Evolutionary conservation across 2,329 filamentous ascomycete species (phyloP), one percentile per base, ranked within the genome.

Genomic region (Diaporthe ampelina): DNA sequence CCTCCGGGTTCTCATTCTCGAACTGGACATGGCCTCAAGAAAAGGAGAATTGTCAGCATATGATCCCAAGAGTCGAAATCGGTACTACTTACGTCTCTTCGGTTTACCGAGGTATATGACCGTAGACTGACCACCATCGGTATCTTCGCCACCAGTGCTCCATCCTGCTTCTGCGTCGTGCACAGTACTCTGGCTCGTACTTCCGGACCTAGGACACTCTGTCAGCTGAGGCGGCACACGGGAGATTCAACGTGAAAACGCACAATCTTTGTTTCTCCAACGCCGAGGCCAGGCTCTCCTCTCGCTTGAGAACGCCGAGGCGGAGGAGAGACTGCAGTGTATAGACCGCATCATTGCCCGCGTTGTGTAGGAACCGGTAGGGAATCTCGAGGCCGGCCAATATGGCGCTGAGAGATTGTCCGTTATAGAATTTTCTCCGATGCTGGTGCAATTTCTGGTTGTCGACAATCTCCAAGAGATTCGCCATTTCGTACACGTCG

Each of bases 301-400:
- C 70, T 1, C 84, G 81, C 35, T 80, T 81, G 10, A 79, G 76
- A 2, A 87, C 81, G 24, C 86, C 87, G 75, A 94, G 88, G 7
- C 85, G 90, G 9, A 98, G 81, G 87, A 97, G 89, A 10, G 91
- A 93, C 76, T 92, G 91, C 76, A 97, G 83, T 0, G 94, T 96
- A 81, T 93, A 97, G 1, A 91, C 89, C 0, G 95, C 95, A 80
- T 98, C 95, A 77, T 98, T 98, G 1, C 95, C 92, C 0, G 92
- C 95, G 79, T 97, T 97, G 82, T 98, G 95, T n/a, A 96, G 86
- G 78, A 93, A 87, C 82, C 86, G 89, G 56, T 87, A 89, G 0
- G 84, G 78, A 11, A 97, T 89, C 3, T 88, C 89, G 37, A 98
- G 85, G 8, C 92, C 88, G 8, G 82, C 79, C 32, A 98, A 88